Evolutionary conservation across 352 stramenopile genomes (phyloP), one percentile per base, ranked within the genome.

Genomic region (Pythium scleroteichum): DNA sequence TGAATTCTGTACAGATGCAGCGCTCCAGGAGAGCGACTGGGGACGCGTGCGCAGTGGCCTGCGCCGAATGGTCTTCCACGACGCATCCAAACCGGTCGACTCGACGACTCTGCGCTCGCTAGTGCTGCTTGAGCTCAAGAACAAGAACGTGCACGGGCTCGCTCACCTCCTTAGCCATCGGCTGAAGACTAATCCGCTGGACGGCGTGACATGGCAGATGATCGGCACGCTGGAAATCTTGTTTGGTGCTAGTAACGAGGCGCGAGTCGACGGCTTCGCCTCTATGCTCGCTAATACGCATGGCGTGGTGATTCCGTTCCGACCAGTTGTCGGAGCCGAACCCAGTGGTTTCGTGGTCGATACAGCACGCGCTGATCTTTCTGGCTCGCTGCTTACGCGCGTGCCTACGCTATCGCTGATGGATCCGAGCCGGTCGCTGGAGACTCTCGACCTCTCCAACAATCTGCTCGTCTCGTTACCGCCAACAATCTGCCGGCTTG

Each of bases 391-490:
- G 19, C n/a, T 58, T 1, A 38, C 35, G 2, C 49, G 38, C 17
- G 23, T 59, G 7, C 49, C 50, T 4, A 26, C 45, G 7, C 20
- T 29, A 13, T 2, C 45, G 14, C 7, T 44, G 2, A 16, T 39
- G 7, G 38, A 27, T n/a, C 19, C 49, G 26, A 42, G 16, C 23
- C 8, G 42, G 2, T 54, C 53, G 19, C 61, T 66, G 6, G 29
- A 48, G 27, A 26, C 46, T n/a, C 63, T 92, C 44, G 59, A 88
- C 60, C 32, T 92, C 17, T 77, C 70, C 29, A 54, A 69, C 20
- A 92, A 92, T 45, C 50, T 75, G 10, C 58, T 89, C 14, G 64
- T 73, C 9, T 64, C 82, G 12, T 48, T 92, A 14, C 79, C 82
- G 0, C 56, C 45, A 3, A 53, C 62, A 1, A 66, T 92, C 27